A percentile compares a stretch with the other conserved stretches of the same genome.
Conservation (phyloP, 2,329 filamentous ascomycete genomes). For the Alternaria hordeiaustralica region DNA sequence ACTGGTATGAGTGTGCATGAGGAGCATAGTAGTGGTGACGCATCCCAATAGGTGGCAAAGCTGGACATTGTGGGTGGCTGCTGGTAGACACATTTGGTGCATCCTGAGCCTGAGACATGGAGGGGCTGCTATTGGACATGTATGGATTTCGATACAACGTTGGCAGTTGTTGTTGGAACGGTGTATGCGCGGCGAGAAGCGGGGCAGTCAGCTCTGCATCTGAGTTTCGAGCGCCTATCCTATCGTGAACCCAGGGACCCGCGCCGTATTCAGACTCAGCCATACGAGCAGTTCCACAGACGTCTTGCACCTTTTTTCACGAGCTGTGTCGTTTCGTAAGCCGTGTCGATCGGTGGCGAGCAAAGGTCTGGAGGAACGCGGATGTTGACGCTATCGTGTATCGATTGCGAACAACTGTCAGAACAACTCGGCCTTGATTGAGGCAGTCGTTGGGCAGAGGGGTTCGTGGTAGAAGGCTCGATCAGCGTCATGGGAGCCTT, state of each 20-base stretch:
- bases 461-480: slow-evolving; percentile 10
- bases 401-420: background rate
- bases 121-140: slow-evolving; percentile 9
- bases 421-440: background rate
- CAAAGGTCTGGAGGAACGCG: background rate
- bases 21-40: slow-evolving; percentile 19
- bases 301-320: background rate
- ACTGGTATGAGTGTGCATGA: slow-evolving; percentile 8
- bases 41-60: slow-evolving; percentile 13
- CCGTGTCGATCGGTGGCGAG: background rate
- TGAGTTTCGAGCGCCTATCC: slow-evolving; percentile 23
- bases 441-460: slow-evolving; percentile 9
- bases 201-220: slow-evolving; percentile 29
- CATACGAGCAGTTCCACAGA: slow-evolving; percentile 25
- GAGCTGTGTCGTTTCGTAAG: background rate
- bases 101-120: slow-evolving; percentile 18
- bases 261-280: slow-evolving; percentile 34
- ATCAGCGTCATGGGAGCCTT: slow-evolving; percentile 23
- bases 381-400: background rate
- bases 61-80: slow-evolving; percentile 13
- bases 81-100: slow-evolving; percentile 6
- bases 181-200: slow-evolving; percentile 20
- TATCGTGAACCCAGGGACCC: slow-evolving; percentile 23
- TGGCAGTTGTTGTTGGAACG: slow-evolving; percentile 20
- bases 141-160: slow-evolving; percentile 17